Evolutionary conservation across 1,284 basidiomycete genomes (phyloP).

Genomic region (Heterobasidion occidentale): DNA sequence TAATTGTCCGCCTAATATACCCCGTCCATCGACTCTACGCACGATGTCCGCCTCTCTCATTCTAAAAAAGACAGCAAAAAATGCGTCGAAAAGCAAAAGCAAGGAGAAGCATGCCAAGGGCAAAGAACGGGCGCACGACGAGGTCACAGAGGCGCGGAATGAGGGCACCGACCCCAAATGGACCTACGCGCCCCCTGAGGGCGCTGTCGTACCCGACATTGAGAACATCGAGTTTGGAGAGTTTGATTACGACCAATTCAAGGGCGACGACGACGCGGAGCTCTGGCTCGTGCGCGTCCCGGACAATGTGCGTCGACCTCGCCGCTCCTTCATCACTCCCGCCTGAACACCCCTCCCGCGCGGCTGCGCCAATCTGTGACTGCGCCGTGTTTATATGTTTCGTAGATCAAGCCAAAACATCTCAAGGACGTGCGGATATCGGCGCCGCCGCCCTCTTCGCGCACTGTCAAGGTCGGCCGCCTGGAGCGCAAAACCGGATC

Average conservation of each 20-base stretch:
- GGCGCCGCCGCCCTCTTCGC: slow-evolving; percentile 23
- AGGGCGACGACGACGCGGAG: slow-evolving; percentile 48
- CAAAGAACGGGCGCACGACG: background rate
- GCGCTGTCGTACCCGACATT: slow-evolving; percentile 33
- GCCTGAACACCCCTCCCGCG: background rate
- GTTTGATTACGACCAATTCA: slow-evolving; percentile 62
- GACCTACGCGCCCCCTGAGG: slow-evolving; percentile 48
- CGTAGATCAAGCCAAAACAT: slow-evolving; percentile 62
- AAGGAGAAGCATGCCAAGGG: background rate
- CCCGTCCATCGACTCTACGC: too few species aligned
- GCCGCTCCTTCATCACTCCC: background rate
- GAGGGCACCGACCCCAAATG: slow-evolving; percentile 46
- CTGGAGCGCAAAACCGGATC: slow-evolving; percentile 42
- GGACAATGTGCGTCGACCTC: slow-evolving; percentile 38
- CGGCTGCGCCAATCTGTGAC: too few species aligned
- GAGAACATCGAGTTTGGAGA: slow-evolving; percentile 36
- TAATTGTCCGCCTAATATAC: background rate
- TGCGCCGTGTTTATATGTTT: background rate
- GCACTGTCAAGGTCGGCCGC: slow-evolving; percentile 32
- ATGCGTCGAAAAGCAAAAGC: background rate
- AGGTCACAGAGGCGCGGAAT: slow-evolving; percentile 18
- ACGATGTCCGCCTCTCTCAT: too few species aligned
- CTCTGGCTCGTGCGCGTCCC: slow-evolving; percentile 66
- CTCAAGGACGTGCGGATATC: slow-evolving; percentile 44
- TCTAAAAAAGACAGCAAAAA: background rate